Percentiles rank a stretch among this genome's conserved stretches.
Conservation (phyloP, 139 green algal species). For the Parachlorella kessleri region DNA sequence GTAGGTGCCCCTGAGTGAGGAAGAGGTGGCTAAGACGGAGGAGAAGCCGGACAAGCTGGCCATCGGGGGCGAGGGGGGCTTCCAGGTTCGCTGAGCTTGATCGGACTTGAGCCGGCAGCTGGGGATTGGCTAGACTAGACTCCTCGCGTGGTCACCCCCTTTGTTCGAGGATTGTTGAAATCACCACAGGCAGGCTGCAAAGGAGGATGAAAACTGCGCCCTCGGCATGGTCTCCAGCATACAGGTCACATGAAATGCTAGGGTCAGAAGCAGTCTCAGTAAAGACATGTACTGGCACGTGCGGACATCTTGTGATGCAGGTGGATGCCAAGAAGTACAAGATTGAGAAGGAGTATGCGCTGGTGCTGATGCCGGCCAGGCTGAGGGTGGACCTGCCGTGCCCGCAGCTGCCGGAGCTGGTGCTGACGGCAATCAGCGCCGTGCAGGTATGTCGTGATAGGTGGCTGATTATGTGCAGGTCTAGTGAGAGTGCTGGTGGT, state of each 20-base stretch:
- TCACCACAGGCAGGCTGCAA: too few species aligned
- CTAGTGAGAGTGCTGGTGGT: too few species aligned
- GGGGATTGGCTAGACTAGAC: too few species aligned
- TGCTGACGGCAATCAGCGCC: constrained; percentile 69
- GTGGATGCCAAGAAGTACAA: constrained; percentile 35
- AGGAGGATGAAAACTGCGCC: too few species aligned
- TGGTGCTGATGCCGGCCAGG: constrained; percentile 49
- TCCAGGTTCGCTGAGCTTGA: constrained; percentile 58
- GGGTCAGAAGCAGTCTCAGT: too few species aligned
- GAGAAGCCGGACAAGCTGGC: constrained; percentile 58
- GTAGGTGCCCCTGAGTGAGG: constrained; percentile 62
- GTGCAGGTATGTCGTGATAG: constrained; percentile 43
- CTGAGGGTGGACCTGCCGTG: constrained; percentile 70
- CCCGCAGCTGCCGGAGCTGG: constrained; percentile 74
- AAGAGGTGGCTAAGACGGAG: constrained; percentile 39
- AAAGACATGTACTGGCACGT: too few species aligned
- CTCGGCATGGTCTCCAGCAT: too few species aligned
- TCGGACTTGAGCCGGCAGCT: too few species aligned
- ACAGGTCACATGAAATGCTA: too few species aligned
- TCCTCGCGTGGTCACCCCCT: too few species aligned
- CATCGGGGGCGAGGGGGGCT: constrained; percentile 67
- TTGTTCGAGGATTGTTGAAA: too few species aligned
- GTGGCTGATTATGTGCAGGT: not conserved
- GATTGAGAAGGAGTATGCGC: constrained; percentile 42
- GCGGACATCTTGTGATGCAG: too few species aligned